phyloP scores from a whole-genome alignment of 768 basidiomycete genomes.

The Filobasidium floriforme region DNA sequence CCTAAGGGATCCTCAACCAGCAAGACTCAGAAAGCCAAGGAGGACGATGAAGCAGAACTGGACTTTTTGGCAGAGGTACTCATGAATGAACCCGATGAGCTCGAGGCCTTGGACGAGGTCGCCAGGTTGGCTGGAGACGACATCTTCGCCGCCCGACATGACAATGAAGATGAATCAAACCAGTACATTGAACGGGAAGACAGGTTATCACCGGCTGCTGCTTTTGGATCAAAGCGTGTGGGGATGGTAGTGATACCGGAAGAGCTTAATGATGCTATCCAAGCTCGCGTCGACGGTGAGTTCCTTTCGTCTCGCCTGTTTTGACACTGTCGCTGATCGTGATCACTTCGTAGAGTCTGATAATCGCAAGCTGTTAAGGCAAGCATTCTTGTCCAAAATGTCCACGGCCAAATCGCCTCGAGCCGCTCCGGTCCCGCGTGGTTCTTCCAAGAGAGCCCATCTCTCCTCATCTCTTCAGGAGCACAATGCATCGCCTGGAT shows the following conservation, averaged over 20 bases:
- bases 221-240: constrained; percentile 65
- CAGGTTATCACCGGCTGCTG: constrained; percentile 71
- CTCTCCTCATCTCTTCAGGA: constrained; percentile 14
- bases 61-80: background rate
- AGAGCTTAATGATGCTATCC: constrained; percentile 63
- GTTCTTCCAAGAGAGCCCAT: constrained; percentile 5
- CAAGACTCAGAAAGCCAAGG: background rate
- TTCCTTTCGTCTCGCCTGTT: background rate
- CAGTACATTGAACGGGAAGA: constrained; percentile 39
- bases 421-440: background rate
- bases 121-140: background rate
- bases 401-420: background rate
- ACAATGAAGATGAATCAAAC: constrained; percentile 33
- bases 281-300: constrained; percentile 54
- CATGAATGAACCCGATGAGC: constrained; percentile 8
- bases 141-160: background rate
- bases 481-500: constrained; percentile 7
- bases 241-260: constrained; percentile 65
- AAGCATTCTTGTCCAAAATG: constrained; percentile 27
- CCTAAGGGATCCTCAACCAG: background rate
- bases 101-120: constrained; percentile 1
- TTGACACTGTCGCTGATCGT: background rate
- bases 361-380: constrained; percentile 25
- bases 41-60: background rate
- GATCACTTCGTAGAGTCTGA: constrained; percentile 21